Conservation (phyloP, 306 rosid species). For the Ziziphus jujuba region DNA sequence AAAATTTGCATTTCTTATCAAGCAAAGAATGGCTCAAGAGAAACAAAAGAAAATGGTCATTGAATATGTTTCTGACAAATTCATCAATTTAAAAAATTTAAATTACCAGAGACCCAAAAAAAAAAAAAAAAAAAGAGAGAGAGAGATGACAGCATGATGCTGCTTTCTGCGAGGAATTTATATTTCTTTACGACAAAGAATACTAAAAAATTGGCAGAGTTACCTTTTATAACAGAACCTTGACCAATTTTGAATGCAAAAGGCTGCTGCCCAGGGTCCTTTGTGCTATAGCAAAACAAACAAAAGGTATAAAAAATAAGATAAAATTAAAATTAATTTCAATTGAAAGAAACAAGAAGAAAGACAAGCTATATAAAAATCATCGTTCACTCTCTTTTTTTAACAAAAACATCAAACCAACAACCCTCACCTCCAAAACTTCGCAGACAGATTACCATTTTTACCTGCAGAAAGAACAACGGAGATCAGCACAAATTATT, state of each 20-base stretch:
- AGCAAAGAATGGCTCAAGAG: no score
- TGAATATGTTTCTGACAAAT: no score
- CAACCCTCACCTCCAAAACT: slow-evolving; percentile 77
- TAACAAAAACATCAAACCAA: background rate
- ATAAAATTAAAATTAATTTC: no score
- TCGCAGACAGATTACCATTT: slow-evolving; percentile 72
- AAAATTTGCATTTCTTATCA: no score
- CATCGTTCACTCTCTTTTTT: background rate
- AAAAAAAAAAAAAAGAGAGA: no score
- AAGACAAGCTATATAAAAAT: background rate
- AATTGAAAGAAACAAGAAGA: background rate
- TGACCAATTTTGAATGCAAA: slow-evolving; percentile 81
- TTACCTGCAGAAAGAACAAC: slow-evolving; percentile 50
- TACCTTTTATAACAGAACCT: slow-evolving; percentile 88
- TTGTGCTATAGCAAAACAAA: slow-evolving; percentile 58
- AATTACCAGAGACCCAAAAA: no score
- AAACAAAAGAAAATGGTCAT: no score
- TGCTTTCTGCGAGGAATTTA: no score
- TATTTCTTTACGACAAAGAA: background rate
- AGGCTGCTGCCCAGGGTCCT: slow-evolving; percentile 86
- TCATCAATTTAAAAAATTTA: no score
- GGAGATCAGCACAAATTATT: background rate
- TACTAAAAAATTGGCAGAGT: background rate
- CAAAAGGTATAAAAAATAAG: background rate
- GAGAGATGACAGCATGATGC: no score